Percentiles rank a stretch among this genome's conserved stretches.
Conservation (phyloP, 139 green algal genomes). For the Picocystis salinarum region DNA sequence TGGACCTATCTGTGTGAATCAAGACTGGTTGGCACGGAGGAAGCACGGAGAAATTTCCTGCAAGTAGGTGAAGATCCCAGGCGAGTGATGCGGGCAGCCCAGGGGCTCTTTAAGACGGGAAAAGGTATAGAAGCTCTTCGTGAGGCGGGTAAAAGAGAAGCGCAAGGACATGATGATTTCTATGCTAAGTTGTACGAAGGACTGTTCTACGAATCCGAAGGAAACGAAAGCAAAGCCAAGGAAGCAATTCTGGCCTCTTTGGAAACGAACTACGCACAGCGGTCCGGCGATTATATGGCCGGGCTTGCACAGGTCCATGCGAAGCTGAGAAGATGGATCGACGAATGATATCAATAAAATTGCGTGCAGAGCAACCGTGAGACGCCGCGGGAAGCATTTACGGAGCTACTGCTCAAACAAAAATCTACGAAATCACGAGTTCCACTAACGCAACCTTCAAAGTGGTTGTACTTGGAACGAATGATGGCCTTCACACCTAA, state of each 20-base stretch:
- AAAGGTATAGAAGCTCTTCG: constrained; percentile 6
- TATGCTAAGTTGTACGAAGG: constrained; percentile 56
- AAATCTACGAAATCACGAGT: too few species aligned
- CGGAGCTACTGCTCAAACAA: too few species aligned
- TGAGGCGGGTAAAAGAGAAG: constrained; percentile 8
- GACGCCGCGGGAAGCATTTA: too few species aligned
- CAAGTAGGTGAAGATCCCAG: constrained; percentile 49
- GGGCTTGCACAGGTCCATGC: constrained; percentile 37
- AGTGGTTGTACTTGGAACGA: too few species aligned
- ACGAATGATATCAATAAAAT: too few species aligned
- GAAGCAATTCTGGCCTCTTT: constrained; percentile 16
- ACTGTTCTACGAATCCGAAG: constrained; percentile 47
- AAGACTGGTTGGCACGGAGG: constrained; percentile 24
- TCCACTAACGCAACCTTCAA: too few species aligned
- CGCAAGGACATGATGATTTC: constrained; percentile 31
- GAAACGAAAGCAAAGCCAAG: constrained; percentile 15
- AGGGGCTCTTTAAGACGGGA: constrained; percentile 17
- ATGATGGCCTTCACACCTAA: too few species aligned
- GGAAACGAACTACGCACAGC: constrained; percentile 32
- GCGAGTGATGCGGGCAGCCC: constrained; percentile 49
- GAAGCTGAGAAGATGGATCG: too few species aligned
- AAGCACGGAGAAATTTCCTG: constrained; percentile 47
- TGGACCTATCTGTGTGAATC: constrained; percentile 73
- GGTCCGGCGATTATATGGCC: constrained; percentile 57
- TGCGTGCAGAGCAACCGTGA: too few species aligned